Evolutionary conservation across 2,329 filamentous ascomycete species (phyloP).

Genomic region (Pseudocercospora cruenta): DNA sequence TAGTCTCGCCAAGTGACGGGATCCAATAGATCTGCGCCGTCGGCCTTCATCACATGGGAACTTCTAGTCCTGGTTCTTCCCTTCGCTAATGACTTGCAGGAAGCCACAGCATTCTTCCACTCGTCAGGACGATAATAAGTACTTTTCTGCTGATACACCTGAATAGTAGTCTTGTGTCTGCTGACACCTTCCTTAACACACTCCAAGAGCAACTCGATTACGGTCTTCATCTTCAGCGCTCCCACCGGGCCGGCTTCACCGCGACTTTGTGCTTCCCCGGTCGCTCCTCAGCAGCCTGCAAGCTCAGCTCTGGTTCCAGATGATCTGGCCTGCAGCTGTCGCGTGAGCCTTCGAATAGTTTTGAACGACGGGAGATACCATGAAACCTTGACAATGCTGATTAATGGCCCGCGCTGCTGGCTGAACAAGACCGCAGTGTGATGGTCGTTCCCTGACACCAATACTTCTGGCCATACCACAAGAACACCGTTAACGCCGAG

Average conservation of each 20-base stretch:
- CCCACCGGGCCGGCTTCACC: slow-evolving; percentile 1
- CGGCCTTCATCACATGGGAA: neutral
- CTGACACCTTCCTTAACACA: neutral
- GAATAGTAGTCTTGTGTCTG: neutral
- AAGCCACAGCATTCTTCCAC: neutral
- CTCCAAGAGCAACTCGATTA: neutral
- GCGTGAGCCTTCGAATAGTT: neutral
- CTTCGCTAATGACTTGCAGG: neutral
- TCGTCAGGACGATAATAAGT: neutral
- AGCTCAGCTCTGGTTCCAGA: neutral
- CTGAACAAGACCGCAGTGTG: neutral
- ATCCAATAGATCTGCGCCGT: neutral
- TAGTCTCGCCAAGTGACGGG: neutral
- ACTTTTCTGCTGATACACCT: neutral
- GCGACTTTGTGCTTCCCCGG: neutral
- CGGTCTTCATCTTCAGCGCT: neutral
- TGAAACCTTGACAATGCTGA: neutral
- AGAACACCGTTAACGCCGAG: neutral
- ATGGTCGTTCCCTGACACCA: neutral
- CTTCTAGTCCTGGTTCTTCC: neutral
- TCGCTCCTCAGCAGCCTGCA: no score
- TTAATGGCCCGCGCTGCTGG: neutral
- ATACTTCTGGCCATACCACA: slow-evolving; percentile 3
- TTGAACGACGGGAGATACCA: neutral
- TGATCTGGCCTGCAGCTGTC: neutral